Evolutionary conservation across 805 yeast genomes (phyloP).

Genomic region (Kazachstania kunashirensis): DNA sequence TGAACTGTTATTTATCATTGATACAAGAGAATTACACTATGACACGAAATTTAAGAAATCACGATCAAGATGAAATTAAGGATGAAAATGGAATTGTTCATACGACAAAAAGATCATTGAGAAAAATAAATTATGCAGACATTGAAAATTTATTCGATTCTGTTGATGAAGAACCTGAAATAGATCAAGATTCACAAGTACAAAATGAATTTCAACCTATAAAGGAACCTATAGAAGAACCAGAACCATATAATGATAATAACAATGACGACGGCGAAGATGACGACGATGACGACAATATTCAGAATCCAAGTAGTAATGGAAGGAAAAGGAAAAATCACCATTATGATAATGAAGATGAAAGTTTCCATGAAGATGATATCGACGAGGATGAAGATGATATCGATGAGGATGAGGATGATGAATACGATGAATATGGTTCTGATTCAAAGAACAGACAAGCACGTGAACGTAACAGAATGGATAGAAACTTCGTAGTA

Average conservation of each 20-base stretch:
- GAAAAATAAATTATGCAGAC: constrained; percentile 31
- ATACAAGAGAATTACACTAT: constrained; percentile 1
- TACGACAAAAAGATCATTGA: constrained; percentile 27
- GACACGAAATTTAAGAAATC: constrained; percentile 12
- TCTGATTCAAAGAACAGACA: constrained; percentile 5
- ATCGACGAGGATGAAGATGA: constrained; percentile 32
- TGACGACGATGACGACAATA: constrained; percentile 12
- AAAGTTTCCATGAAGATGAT: constrained; percentile 29
- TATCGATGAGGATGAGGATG: constrained; percentile 18
- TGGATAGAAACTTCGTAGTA: constrained; percentile 20
- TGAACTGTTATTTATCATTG: not conserved
- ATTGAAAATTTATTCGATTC: constrained; percentile 25
- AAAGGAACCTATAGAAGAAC: not conserved
- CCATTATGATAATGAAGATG: constrained; percentile 23
- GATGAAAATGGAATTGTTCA: constrained; percentile 26
- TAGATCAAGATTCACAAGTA: constrained; percentile 1
- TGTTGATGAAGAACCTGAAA: constrained; percentile 7
- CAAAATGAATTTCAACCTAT: no score
- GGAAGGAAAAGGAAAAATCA: constrained; percentile 5
- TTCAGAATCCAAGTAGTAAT: not conserved
- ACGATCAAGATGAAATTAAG: constrained; percentile 10
- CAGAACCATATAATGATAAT: not conserved
- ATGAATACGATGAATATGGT: constrained; percentile 9
- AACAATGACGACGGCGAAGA: constrained; percentile 9
- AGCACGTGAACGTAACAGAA: constrained; percentile 13